Base-by-base conservation (phyloP, 1,139 yeast genomes). In the Magnusiomyces fungicola region DNA sequence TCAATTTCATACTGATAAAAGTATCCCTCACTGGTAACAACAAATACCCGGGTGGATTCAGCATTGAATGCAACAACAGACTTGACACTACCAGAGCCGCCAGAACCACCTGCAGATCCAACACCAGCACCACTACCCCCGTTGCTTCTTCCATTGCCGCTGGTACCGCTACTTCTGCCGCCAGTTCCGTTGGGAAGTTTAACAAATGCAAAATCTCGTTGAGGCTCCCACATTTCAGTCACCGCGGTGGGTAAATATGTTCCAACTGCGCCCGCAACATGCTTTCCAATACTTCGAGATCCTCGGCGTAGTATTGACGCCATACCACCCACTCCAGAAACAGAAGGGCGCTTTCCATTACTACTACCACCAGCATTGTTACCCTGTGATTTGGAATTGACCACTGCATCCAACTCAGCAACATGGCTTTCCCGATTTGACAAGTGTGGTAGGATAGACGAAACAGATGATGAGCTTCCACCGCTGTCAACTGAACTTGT, bases 181-280 rank as follows among this genome's bases (percentile, higher is more conserved):
- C 58, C n/a, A n/a, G n/a, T 58, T 18, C 76, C 69, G 2, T 82
- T 74, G 10, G 92, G 95, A 23, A 92, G 79, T 64, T 89, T 90
- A 58, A 92, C 73, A 23, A 89, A 88, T 0, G 98, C 97, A 74
- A 92, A 92, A 62, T 90, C 97, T 50, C 98, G 75, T 51, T 63
- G 60, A 7, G 97, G 96, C 63, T 90, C 97, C 59, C 92, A 71
- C 53, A 90, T 83, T 1, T 95, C 88, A 1, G 94, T 80, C 50
- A 90, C 84, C 47, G 88, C 78, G 14, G 85, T 80, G 0, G 97
- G 97, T 42, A 90, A 72, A 56, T 83, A 85, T 29, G 87, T 88
- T 0, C 96, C 96, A 78, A 89, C 81, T 48, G 83, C 84, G 58
- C 83, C 94, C 0, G 95, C 96, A 1, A 95, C 95, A 54, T 81